Percentiles rank a stretch among this genome's conserved stretches.
These are phyloP conservation scores for Musa acuminata DNA, from an alignment of 176 grass and related monocot genomes.

Conservation along the genomic window DNA sequence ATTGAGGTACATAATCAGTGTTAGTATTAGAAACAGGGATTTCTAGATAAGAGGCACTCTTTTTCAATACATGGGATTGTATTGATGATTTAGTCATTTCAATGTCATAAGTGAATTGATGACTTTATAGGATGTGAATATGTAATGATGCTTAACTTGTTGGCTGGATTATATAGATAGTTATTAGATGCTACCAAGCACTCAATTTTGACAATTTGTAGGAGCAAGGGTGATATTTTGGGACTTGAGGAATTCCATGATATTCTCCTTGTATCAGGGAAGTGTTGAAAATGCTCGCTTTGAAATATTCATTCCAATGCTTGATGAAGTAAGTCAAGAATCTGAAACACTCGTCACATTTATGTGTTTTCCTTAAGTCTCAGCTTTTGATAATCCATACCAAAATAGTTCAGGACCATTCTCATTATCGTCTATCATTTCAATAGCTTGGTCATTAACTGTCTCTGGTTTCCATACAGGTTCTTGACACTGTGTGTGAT, in stretches of 20 bases:
- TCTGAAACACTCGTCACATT: constrained; percentile 14
- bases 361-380: no score
- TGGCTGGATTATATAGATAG: constrained; percentile 4
- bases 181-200: constrained; percentile 12
- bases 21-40: neutral
- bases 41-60: neutral
- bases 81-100: no score
- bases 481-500: constrained; percentile 79
- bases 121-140: neutral
- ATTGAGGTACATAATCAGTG: neutral
- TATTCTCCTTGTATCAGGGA: constrained; percentile 68
- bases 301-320: constrained; percentile 53
- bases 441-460: neutral
- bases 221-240: constrained; percentile 65
- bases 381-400: constrained; percentile 10
- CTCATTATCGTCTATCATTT: neutral
- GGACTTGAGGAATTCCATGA: constrained; percentile 69
- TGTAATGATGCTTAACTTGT: neutral
- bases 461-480: constrained; percentile 30
- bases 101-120: no score
- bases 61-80: no score
- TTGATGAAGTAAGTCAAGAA: constrained; percentile 62
- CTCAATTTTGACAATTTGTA: constrained; percentile 29
- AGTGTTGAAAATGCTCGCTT: constrained; percentile 54
- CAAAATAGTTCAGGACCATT: constrained; percentile 1